Base-by-base conservation (phyloP, 768 basidiomycete species). In the Tricholoma sp. region DNA sequence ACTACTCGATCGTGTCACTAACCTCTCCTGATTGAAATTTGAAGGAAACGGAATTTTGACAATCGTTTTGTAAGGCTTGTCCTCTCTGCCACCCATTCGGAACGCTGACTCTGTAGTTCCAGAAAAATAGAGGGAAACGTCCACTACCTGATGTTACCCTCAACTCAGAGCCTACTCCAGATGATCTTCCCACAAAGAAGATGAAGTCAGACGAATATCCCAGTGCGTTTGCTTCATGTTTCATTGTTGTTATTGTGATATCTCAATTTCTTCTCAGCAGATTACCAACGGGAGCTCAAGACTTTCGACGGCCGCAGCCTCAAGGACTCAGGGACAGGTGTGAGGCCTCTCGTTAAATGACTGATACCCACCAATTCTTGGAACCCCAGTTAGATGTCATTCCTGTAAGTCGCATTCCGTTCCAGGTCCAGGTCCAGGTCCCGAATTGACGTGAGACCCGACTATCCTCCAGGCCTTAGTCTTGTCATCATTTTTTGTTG, bases 41-140 rank as follows among this genome's bases (percentile, higher is more conserved):
- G n/a, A 64, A 88, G 84, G 71, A 86, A 86, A 66, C 80, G 73
- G 52, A 69, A 77, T 8, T 87, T 86, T 67, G 81, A 82, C 57
- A 75, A 77, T 61, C 77, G 85, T 55, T 66, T 66, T 60, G 65
- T 64, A 19, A 64, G 65, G 52, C 31, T 18, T 18, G 10, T 24
- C 18, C 9, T 14, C 16, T 34, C 11, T n/a, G 35, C 31, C 12
- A 19, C 14, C 14, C 0, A 12, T 39, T 9, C 22, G 16, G 11
- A 10, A 37, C 22, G 14, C 46, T 56, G 19, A 50, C 24, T 18
- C 43, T 22, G 22, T 32, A 21, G 14, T 21, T 12, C 19, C 61
- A 83, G 82, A 83, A 75, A 78, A 79, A 72, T 37, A 72, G 81
- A 67, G 80, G 83, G 69, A 83, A 83, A 74, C 82, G 81, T 65